Evolutionary conservation across 129 eudicot species (phyloP), one percentile per base, ranked within the genome.

Genomic region (Flaveria ramosissima): DNA sequence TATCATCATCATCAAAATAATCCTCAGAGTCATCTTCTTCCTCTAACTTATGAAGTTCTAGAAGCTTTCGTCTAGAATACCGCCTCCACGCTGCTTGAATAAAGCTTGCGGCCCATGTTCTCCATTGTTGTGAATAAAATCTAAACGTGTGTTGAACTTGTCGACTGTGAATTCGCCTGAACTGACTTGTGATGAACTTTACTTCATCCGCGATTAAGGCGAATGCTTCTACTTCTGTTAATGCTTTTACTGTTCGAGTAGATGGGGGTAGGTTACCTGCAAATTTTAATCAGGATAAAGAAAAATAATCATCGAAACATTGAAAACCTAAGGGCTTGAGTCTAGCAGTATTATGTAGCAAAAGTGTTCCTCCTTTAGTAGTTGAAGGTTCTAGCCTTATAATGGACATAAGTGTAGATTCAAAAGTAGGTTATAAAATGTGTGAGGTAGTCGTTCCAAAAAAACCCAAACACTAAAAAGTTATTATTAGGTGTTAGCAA

Each of bases 41-140:
- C 39, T 57, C 81, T 30, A 82, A 47, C 12, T 82, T 83, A 72
- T 82, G 45, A 61, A 78, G 76, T 77, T 92, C 97, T 14, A 84
- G 50, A 26, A 73, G 24, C 72, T 86, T 92, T 72, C 98, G 80
- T 43, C 96, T 85, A 0, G 86, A 78, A 77, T 86, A 77, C 57
- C 96, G 72, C 20, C 98, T 64, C 96, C 98, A 92, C 2, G 96
- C 92, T 5, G 98, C 98, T 57, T 92, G 98, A n/a, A 92, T 92
- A 47, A 88, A 92, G 57, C 87, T 85, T 14, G 96, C 90, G 3
- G 94, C 98, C 98, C 98, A 92, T 26, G 96, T 92, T 79, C 98
- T 79, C 98, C 98, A 90, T 67, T 90, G 97, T 64, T 92, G 97
- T 0, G 97, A 92, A 75, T 92, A 92, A 50, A 88, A 92, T 3